A percentile compares a stretch with the other conserved stretches of the same genome.
Evolutionary conservation across 768 basidiomycete genomes (phyloP).

Genomic region (Hericium alpestre): DNA sequence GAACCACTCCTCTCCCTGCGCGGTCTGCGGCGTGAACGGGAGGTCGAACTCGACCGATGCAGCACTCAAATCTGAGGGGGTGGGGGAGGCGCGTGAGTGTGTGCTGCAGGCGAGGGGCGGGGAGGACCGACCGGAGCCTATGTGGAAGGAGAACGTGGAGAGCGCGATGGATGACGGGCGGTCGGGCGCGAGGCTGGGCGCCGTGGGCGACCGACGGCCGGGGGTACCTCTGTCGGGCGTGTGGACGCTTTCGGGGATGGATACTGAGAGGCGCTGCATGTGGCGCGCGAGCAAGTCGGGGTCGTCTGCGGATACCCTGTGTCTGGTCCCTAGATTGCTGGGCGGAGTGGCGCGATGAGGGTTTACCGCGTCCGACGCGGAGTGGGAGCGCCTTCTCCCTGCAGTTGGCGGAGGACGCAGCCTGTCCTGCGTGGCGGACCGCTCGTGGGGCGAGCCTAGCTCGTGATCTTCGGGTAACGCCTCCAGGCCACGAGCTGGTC

Average conservation of each 20-base stretch:
- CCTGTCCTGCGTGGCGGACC: neutral
- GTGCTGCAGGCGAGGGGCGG: neutral
- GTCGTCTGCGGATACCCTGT: no score
- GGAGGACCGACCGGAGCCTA: slow-evolving; percentile 8
- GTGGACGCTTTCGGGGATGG: neutral
- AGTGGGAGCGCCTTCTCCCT: slow-evolving; percentile 17
- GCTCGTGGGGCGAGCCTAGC: slow-evolving; percentile 16
- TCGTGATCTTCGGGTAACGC: slow-evolving; percentile 45
- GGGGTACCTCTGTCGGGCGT: neutral
- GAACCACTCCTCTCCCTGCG: neutral
- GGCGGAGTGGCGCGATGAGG: neutral
- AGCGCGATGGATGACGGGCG: slow-evolving; percentile 13
- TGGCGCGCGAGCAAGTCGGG: neutral
- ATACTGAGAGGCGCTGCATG: neutral
- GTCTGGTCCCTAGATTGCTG: no score
- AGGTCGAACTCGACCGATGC: slow-evolving; percentile 12
- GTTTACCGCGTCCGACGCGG: slow-evolving; percentile 5
- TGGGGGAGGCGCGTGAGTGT: slow-evolving; percentile 1
- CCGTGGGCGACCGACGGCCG: neutral
- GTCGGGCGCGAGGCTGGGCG: slow-evolving; percentile 12
- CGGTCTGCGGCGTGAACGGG: slow-evolving; percentile 1
- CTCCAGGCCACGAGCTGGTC: slow-evolving; percentile 22
- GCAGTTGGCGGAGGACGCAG: neutral
- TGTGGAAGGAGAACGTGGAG: slow-evolving; percentile 15
- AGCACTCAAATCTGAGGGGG: slow-evolving; percentile 3